Evolutionary conservation across 2,329 filamentous ascomycete genomes (phyloP).

Genomic region (Microcyclosporella mali): DNA sequence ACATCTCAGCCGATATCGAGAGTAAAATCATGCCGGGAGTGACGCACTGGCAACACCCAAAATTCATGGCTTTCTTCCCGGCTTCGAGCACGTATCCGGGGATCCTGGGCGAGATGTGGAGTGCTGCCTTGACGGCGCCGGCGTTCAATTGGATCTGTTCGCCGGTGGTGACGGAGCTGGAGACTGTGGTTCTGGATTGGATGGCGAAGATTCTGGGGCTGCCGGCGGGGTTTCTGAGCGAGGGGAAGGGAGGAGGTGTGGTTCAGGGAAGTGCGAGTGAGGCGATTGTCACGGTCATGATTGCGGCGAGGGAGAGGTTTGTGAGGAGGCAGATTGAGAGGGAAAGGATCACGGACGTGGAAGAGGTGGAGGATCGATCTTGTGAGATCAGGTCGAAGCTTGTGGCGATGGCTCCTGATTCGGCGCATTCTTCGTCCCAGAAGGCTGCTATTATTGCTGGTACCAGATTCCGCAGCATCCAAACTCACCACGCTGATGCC

Average conservation of each 20-base stretch:
- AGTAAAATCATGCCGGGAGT: conserved; percentile 83
- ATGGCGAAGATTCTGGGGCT: conserved; percentile 68
- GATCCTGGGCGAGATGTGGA: conserved; percentile 90
- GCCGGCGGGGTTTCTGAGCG: conserved; percentile 67
- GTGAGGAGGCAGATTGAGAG: conserved; percentile 54
- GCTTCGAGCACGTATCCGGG: conserved; percentile 74
- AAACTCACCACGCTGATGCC: conserved; percentile 55
- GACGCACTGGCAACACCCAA: conserved; percentile 90
- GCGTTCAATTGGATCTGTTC: conserved; percentile 98
- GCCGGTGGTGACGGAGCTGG: conserved; percentile 84
- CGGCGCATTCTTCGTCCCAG: conserved; percentile 75
- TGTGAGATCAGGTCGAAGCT: conserved; percentile 62
- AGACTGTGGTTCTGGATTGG: conserved; percentile 92
- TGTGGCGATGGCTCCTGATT: conserved; percentile 72
- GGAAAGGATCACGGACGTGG: conserved; percentile 37
- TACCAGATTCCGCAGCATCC: conserved; percentile 68
- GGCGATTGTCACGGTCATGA: conserved; percentile 77
- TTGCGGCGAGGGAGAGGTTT: conserved; percentile 77
- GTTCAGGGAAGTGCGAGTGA: conserved; percentile 90
- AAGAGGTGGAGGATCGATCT: conserved; percentile 63
- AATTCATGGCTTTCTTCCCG: conserved; percentile 95
- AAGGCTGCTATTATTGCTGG: conserved; percentile 85
- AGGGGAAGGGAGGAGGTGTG: conserved; percentile 77
- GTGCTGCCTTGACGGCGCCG: conserved; percentile 76
- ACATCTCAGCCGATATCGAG: conserved; percentile 78